These are phyloP conservation scores for Aureobasidium lini DNA, from an alignment of 2,329 filamentous ascomycete genomes.

Conservation along the genomic window DNA sequence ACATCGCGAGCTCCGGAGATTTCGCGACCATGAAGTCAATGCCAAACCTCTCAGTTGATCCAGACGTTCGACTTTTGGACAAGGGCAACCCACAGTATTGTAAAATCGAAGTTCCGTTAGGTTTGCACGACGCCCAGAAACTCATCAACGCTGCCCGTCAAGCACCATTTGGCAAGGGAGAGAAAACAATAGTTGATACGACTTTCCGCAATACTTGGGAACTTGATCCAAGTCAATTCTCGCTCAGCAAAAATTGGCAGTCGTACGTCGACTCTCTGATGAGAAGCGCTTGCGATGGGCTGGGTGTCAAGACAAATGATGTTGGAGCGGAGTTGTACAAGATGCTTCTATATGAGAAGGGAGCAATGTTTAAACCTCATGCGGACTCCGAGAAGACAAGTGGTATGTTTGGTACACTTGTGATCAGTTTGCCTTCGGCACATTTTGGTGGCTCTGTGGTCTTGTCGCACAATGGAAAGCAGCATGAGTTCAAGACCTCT, in stretches of 20 bases:
- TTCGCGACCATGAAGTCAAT: conserved; percentile 1
- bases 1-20: neutral
- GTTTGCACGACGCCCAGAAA: conserved; percentile 2
- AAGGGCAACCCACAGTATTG: neutral
- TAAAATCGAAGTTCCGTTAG: conserved; percentile 12
- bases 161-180: conserved; percentile 27
- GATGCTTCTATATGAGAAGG: conserved; percentile 20
- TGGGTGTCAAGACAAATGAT: conserved; percentile 13
- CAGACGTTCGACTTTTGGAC: neutral
- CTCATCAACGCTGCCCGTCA: conserved; percentile 19
- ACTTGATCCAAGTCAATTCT: conserved; percentile 21
- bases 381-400: conserved; percentile 17
- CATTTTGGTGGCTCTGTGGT: conserved; percentile 19
- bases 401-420: conserved; percentile 22
- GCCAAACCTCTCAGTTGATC: neutral
- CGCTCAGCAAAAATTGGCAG: conserved; percentile 17
- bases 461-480: conserved; percentile 14
- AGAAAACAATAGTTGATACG: conserved; percentile 25
- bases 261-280: conserved; percentile 17
- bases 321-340: conserved; percentile 20
- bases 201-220: conserved; percentile 29
- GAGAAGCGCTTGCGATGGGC: conserved; percentile 13
- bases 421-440: conserved; percentile 19
- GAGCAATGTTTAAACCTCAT: conserved; percentile 21
- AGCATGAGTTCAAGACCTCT: conserved; percentile 26